A percentile compares a stretch with the other conserved stretches of the same genome.
These are phyloP conservation scores for Sporothrix phasma DNA, from an alignment of 2,329 filamentous ascomycete species.

Conservation along the genomic window DNA sequence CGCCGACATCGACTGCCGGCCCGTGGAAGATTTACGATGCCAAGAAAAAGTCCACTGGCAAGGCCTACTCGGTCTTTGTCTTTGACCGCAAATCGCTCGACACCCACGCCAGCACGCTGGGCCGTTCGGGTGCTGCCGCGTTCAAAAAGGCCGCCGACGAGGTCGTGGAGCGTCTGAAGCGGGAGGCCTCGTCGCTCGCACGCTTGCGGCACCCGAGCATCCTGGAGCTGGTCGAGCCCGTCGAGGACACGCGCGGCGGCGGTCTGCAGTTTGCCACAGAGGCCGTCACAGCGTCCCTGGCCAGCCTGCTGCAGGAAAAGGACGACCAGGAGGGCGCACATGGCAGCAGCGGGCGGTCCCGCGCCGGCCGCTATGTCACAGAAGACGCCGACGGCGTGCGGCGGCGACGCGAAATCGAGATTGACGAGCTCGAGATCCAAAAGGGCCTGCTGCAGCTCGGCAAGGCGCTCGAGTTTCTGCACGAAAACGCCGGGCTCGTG, in stretches of 20 bases:
- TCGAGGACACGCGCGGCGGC: constrained; percentile 85
- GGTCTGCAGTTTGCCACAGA: constrained; percentile 95
- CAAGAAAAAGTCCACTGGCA: constrained; percentile 91
- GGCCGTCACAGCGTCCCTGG: constrained; percentile 77
- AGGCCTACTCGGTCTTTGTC: constrained; percentile 81
- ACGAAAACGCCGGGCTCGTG: constrained; percentile 44
- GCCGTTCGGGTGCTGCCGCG: constrained; percentile 52
- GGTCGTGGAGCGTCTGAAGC: constrained; percentile 81
- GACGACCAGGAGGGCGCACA: constrained; percentile 62
- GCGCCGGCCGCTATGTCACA: constrained; percentile 69
- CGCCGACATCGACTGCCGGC: constrained; percentile 69
- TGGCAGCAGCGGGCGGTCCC: constrained; percentile 47
- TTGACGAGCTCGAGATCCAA: constrained; percentile 95
- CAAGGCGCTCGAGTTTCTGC: constrained; percentile 24
- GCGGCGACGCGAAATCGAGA: constrained; percentile 71
- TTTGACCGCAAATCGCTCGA: constrained; percentile 87
- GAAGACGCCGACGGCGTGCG: constrained; percentile 67
- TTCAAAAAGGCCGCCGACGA: constrained; percentile 79
- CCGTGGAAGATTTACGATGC: constrained; percentile 97
- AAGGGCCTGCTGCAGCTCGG: constrained; percentile 81
- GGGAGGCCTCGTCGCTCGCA: constrained; percentile 81
- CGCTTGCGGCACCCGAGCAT: constrained; percentile 84
- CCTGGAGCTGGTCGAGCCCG: constrained; percentile 84
- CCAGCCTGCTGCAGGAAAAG: constrained; percentile 73
- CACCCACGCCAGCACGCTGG: constrained; percentile 49